Percentiles rank a stretch among this genome's conserved stretches.
These are phyloP conservation scores for Takashimella koratensis DNA, from an alignment of 1,284 basidiomycete species.

Conservation along the genomic window DNA sequence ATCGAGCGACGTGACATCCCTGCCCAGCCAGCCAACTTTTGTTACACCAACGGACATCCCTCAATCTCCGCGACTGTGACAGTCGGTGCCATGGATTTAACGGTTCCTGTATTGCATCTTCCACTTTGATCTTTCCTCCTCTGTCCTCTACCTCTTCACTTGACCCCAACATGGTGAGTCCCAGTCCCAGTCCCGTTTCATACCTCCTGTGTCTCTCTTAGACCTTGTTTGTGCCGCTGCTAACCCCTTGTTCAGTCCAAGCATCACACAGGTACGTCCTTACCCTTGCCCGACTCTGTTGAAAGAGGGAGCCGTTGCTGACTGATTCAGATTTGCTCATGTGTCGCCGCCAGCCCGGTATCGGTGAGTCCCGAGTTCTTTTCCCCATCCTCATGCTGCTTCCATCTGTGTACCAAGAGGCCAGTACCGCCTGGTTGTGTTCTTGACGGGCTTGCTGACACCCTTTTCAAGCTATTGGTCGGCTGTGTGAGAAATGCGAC, in stretches of 20 bases:
- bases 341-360: slow-evolving; percentile 93
- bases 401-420: too few species aligned
- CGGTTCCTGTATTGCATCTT: too few species aligned
- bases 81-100: neutral
- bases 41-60: neutral
- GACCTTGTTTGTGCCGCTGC: too few species aligned
- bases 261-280: slow-evolving; percentile 74
- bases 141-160: neutral
- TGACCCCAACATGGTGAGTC: neutral
- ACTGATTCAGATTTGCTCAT: slow-evolving; percentile 75
- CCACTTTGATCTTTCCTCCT: neutral
- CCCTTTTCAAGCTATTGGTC: slow-evolving; percentile 70
- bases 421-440: too few species aligned
- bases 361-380: slow-evolving; percentile 59
- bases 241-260: too few species aligned
- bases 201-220: too few species aligned
- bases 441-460: neutral
- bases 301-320: too few species aligned
- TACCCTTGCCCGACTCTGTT: too few species aligned
- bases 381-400: neutral
- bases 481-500: slow-evolving; percentile 98
- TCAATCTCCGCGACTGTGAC: neutral
- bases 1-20: too few species aligned
- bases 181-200: too few species aligned
- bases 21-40: neutral